These are phyloP conservation scores for Kluyveromyces siamensis DNA, from an alignment of 805 yeast genomes.

Conservation along the genomic window DNA sequence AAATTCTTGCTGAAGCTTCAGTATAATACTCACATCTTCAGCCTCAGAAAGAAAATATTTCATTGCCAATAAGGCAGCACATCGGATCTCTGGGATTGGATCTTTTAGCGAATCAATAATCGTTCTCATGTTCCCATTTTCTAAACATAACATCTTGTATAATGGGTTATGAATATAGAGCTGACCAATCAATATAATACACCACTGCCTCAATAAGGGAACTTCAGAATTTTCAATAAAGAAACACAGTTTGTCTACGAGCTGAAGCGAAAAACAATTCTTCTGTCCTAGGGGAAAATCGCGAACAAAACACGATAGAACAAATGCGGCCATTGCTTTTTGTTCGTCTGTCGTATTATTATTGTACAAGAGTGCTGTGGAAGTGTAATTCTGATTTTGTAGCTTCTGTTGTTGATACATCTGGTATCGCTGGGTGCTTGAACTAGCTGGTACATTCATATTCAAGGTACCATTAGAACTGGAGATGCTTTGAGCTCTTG, in stretches of 20 bases:
- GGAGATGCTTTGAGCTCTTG: slow-evolving; percentile 8
- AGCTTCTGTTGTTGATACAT: slow-evolving; percentile 12
- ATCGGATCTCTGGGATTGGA: slow-evolving; percentile 92
- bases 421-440: slow-evolving; percentile 13
- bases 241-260: slow-evolving; percentile 55
- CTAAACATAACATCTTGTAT: slow-evolving; percentile 61
- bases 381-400: slow-evolving; percentile 2
- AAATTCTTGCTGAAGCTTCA: slow-evolving; percentile 25
- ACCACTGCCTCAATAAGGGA: slow-evolving; percentile 89
- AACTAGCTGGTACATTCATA: slow-evolving; percentile 13
- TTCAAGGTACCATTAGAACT: slow-evolving; percentile 15
- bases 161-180: slow-evolving; percentile 65
- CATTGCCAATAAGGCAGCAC: slow-evolving; percentile 69
- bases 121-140: slow-evolving; percentile 48
- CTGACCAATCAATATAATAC: slow-evolving; percentile 68
- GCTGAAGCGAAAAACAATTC: slow-evolving; percentile 64
- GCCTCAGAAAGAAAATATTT: slow-evolving; percentile 54
- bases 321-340: slow-evolving; percentile 92
- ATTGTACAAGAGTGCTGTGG: slow-evolving; percentile 5
- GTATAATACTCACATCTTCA: slow-evolving; percentile 28
- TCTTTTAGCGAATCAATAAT: slow-evolving; percentile 58
- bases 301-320: slow-evolving; percentile 73
- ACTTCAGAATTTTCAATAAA: slow-evolving; percentile 68
- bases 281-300: slow-evolving; percentile 76
- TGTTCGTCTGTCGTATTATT: slow-evolving; percentile 59